Evolutionary conservation across 106 monocot species (phyloP).

Genomic region (Posidonia australis): DNA sequence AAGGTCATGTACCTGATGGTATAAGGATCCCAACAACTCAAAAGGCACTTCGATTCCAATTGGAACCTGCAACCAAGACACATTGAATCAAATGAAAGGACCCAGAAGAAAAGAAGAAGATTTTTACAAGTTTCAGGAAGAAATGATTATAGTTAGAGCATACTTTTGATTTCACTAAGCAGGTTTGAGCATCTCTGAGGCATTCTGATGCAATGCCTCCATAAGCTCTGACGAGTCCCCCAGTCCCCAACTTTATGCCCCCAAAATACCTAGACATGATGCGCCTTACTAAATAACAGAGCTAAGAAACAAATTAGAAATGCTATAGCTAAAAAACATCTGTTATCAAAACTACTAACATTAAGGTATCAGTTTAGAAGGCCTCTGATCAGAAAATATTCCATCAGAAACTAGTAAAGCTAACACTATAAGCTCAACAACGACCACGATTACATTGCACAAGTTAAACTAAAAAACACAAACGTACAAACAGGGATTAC

Average conservation of each 20-base stretch:
- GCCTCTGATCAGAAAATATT: no score
- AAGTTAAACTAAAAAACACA: no score
- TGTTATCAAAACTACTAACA: no score
- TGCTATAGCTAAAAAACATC: no score
- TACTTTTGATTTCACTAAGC: conserved; percentile 85
- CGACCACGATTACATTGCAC: no score
- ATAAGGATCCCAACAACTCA: conserved; percentile 66
- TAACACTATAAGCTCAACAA: no score
- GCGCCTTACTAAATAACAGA: not conserved
- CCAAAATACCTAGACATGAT: conserved; percentile 64
- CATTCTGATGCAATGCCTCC: conserved; percentile 89
- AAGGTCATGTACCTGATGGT: conserved; percentile 63
- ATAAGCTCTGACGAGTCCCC: conserved; percentile 85
- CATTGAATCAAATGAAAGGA: not conserved
- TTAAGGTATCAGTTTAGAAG: no score
- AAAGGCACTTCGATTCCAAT: conserved; percentile 72
- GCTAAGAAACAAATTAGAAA: no score
- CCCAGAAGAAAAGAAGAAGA: no score
- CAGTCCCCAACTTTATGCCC: conserved; percentile 96
- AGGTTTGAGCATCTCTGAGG: conserved; percentile 56
- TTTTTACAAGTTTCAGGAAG: not conserved
- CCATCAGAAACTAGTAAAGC: no score
- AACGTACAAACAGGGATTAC: no score
- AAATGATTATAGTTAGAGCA: not conserved
- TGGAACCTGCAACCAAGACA: conserved; percentile 3